A percentile compares a stretch with the other conserved stretches of the same genome.
These are phyloP conservation scores for Juncus inflexus DNA, from an alignment of 176 grass and related monocot species.

Conservation along the genomic window DNA sequence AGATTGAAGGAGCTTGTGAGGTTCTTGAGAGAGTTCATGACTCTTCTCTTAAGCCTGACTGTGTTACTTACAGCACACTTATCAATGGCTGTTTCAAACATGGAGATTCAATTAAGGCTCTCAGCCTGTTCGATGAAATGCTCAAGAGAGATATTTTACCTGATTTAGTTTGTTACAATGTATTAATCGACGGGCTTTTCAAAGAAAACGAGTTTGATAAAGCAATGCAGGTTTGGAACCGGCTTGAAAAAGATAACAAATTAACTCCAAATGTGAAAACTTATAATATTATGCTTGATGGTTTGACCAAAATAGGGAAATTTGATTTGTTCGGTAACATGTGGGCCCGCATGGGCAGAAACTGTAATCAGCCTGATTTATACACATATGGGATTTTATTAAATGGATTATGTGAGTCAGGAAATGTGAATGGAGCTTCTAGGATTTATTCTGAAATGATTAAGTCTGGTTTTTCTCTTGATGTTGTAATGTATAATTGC, in stretches of 20 bases:
- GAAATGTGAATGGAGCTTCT: slow-evolving; percentile 55
- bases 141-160: slow-evolving; percentile 36
- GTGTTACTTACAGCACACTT: slow-evolving; percentile 76
- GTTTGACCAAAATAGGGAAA: slow-evolving; percentile 64
- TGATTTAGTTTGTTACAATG: slow-evolving; percentile 73
- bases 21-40: slow-evolving; percentile 36
- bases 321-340: slow-evolving; percentile 55
- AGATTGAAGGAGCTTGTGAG: slow-evolving; percentile 48
- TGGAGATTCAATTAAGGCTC: slow-evolving; percentile 28
- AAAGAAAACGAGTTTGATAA: slow-evolving; percentile 41
- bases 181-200: slow-evolving; percentile 57
- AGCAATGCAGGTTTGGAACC: slow-evolving; percentile 72
- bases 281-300: slow-evolving; percentile 83
- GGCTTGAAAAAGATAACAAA: slow-evolving; percentile 41
- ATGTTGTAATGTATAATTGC: slow-evolving; percentile 60
- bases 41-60: slow-evolving; percentile 44
- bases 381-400: slow-evolving; percentile 73
- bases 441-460: slow-evolving; percentile 67
- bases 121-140: slow-evolving; percentile 91
- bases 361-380: slow-evolving; percentile 50
- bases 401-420: slow-evolving; percentile 57
- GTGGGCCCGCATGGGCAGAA: slow-evolving; percentile 73
- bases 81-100: slow-evolving; percentile 51
- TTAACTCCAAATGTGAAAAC: slow-evolving; percentile 53
- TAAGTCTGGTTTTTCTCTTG: slow-evolving; percentile 56